Conservation (phyloP, 768 basidiomycete genomes). For the Hericium alpestre region DNA sequence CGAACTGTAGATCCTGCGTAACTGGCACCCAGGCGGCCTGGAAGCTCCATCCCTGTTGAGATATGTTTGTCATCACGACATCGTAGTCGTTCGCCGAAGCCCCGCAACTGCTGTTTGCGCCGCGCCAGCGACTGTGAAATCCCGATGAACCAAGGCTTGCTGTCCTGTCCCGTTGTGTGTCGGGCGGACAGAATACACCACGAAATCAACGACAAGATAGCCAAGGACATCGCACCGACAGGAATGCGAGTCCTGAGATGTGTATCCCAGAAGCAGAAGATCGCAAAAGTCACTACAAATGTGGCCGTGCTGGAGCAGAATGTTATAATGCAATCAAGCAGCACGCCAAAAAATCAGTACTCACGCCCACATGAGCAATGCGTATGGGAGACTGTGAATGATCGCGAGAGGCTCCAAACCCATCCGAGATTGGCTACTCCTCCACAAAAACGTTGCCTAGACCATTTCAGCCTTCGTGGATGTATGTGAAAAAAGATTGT, state of each 20-base stretch:
- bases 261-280: constrained; percentile 3
- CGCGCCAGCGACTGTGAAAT: too few species aligned
- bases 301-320: constrained; percentile 1
- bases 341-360: constrained; percentile 14
- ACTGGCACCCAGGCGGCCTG: too few species aligned
- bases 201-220: not conserved
- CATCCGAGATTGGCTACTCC: constrained; percentile 18
- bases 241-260: not conserved
- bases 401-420: constrained; percentile 45
- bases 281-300: constrained; percentile 5
- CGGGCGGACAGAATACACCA: not conserved
- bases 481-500: constrained; percentile 3
- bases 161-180: not conserved
- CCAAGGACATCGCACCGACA: not conserved
- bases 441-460: constrained; percentile 17
- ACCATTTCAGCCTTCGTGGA: constrained; percentile 3
- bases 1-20: too few species aligned
- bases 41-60: too few species aligned
- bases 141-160: not conserved
- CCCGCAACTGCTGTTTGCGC: too few species aligned
- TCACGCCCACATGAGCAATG: constrained; percentile 51
- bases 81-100: too few species aligned
- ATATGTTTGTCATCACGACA: too few species aligned
- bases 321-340: too few species aligned
- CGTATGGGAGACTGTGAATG: constrained; percentile 44